Conservation (phyloP, 1,284 basidiomycete genomes). For the Sanghuangporus sanghuang region DNA sequence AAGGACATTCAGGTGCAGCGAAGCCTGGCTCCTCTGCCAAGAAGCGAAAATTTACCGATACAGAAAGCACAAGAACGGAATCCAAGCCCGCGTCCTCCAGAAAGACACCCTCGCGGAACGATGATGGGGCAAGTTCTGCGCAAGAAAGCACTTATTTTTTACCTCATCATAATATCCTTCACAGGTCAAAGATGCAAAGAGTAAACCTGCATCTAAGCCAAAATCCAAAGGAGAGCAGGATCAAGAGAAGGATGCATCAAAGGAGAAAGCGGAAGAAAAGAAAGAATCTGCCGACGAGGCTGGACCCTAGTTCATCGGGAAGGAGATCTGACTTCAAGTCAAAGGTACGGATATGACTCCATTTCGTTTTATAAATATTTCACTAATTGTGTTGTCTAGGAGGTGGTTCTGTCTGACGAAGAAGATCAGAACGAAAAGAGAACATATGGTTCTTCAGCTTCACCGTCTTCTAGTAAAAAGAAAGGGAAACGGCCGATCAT, state of each 20-base stretch:
- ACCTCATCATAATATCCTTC: not conserved
- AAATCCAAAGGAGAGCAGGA: not conserved
- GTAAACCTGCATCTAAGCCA: not conserved
- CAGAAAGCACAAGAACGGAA: conserved; percentile 7
- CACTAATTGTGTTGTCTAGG: not conserved
- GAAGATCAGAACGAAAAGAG: conserved; percentile 2
- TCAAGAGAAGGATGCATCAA: not conserved
- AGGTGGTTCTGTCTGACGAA: conserved; percentile 1
- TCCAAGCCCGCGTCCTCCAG: conserved; percentile 1
- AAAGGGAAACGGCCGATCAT: conserved; percentile 11
- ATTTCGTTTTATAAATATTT: not conserved
- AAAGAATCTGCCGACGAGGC: not conserved
- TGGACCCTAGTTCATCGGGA: no score
- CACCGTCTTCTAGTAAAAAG: conserved; percentile 13
- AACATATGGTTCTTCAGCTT: conserved; percentile 15
- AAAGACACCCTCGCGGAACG: not conserved
- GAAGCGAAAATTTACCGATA: conserved; percentile 1
- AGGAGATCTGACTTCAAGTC: not conserved
- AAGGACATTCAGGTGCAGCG: not conserved
- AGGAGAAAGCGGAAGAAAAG: conserved; percentile 17
- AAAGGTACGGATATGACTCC: not conserved
- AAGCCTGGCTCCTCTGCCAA: not conserved
- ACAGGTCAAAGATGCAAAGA: not conserved
- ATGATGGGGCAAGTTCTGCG: not conserved
- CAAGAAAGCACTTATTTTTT: not conserved